phyloP scores from a whole-genome alignment of 2,329 filamentous ascomycete species.

The Sporothrix mexicana region DNA sequence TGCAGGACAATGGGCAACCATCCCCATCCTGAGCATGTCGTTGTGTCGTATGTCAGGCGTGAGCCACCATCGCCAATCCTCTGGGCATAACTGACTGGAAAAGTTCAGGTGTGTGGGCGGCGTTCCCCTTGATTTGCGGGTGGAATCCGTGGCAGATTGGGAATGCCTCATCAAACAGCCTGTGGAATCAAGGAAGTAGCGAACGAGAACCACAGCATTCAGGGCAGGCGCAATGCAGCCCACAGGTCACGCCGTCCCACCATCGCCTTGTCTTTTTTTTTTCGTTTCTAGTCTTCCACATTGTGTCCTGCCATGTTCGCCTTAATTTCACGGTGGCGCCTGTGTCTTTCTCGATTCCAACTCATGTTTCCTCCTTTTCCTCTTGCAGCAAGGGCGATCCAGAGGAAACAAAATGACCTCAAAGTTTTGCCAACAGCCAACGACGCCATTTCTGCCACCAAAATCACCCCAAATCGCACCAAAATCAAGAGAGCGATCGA shows the following conservation, averaged over 20 bases:
- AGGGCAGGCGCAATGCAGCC: neutral
- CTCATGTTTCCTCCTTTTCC: neutral
- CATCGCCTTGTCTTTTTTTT: neutral
- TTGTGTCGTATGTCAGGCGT: neutral
- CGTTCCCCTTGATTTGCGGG: neutral
- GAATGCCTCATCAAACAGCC: neutral
- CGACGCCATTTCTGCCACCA: neutral
- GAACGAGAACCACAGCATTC: neutral
- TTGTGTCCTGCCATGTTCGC: neutral
- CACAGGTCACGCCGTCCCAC: neutral
- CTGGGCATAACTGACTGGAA: too few species aligned
- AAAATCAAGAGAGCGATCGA: constrained; percentile 16
- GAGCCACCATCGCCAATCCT: too few species aligned
- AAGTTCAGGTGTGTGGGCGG: neutral
- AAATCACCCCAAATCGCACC: neutral
- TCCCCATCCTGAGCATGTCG: neutral
- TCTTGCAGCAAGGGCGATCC: constrained; percentile 7
- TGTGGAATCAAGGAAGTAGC: constrained; percentile 5
- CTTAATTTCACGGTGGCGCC: neutral
- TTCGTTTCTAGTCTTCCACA: too few species aligned
- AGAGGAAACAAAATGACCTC: neutral
- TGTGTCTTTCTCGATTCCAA: neutral
- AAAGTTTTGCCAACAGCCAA: neutral
- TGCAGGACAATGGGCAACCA: neutral
- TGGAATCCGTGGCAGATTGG: neutral